A percentile compares a stretch with the other conserved stretches of the same genome.
These are phyloP conservation scores for Zygotorulaspora chibaensis DNA, from an alignment of 805 yeast genomes.

Conservation along the genomic window DNA sequence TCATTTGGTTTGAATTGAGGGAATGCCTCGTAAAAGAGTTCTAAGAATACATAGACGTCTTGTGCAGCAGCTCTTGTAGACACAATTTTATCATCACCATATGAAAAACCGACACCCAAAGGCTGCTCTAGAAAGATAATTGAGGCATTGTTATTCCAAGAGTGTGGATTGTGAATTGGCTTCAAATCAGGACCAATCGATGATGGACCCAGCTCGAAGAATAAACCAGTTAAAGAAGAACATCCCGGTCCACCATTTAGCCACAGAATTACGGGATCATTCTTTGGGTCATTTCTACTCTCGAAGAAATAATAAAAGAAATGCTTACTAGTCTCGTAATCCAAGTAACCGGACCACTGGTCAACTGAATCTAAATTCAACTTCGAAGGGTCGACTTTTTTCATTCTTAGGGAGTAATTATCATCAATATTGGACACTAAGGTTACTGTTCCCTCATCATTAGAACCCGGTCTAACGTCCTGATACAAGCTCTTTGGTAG, in stretches of 20 bases:
- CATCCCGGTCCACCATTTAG: slow-evolving; percentile 97
- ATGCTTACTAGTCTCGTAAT: slow-evolving; percentile 71
- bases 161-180: slow-evolving; percentile 73
- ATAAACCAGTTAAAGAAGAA: slow-evolving; percentile 82
- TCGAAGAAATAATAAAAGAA: slow-evolving; percentile 94
- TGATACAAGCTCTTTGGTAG: slow-evolving; percentile 12
- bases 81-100: slow-evolving; percentile 58
- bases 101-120: slow-evolving; percentile 86
- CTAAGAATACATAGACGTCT: slow-evolving; percentile 82
- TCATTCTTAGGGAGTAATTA: slow-evolving; percentile 25
- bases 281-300: slow-evolving; percentile 79
- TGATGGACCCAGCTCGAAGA: slow-evolving; percentile 90
- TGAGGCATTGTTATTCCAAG: slow-evolving; percentile 91
- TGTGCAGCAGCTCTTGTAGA: slow-evolving; percentile 78
- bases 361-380: slow-evolving; percentile 76
- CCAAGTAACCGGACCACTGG: slow-evolving; percentile 82
- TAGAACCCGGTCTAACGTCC: background rate
- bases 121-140: slow-evolving; percentile 94
- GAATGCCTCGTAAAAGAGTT: slow-evolving; percentile 76
- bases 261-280: slow-evolving; percentile 84
- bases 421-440: slow-evolving; percentile 15
- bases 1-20: slow-evolving; percentile 58
- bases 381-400: slow-evolving; percentile 24
- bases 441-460: slow-evolving; percentile 1
- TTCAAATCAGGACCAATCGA: slow-evolving; percentile 58